phyloP scores from a whole-genome alignment of 225 moss, liverwort and hornwort species.

The Pseudisothecium myosuroides region DNA sequence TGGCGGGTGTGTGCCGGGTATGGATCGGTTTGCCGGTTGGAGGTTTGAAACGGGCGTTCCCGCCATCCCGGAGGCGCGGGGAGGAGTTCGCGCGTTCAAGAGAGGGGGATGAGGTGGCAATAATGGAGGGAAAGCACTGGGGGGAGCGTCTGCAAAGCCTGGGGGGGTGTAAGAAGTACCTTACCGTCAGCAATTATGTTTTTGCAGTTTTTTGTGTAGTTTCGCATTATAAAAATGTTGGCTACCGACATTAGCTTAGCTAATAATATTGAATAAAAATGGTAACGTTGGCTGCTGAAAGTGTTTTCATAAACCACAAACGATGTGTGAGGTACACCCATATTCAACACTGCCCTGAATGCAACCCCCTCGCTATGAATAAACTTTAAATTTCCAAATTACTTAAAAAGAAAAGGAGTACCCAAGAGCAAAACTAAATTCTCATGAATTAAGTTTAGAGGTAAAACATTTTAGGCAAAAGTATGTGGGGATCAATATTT shows the following conservation, averaged over 20 bases:
- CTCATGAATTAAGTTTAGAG: too few relatives aligned
- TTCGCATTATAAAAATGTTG: not conserved
- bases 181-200: not conserved
- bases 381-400: not conserved
- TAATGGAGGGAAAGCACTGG: not conserved
- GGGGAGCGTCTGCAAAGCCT: not conserved
- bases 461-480: not conserved
- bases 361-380: not conserved
- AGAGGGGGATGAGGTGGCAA: not conserved
- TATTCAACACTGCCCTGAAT: accelerated
- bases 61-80: not conserved
- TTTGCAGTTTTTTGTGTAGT: not conserved
- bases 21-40: not conserved
- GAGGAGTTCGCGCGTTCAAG: not conserved
- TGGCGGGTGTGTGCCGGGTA: not conserved
- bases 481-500: not conserved
- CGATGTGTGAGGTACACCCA: too few relatives aligned
- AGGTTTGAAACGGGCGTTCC: constrained; percentile 20
- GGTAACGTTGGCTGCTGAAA: not conserved
- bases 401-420: not conserved
- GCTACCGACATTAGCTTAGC: not conserved
- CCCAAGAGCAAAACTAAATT: not conserved
- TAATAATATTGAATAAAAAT: too few relatives aligned
- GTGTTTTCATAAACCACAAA: not conserved
- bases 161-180: not conserved